Percentiles rank a stretch among this genome's conserved stretches.
phyloP scores from a whole-genome alignment of 768 basidiomycete species.

The Kwoniella newhampshirensis region DNA sequence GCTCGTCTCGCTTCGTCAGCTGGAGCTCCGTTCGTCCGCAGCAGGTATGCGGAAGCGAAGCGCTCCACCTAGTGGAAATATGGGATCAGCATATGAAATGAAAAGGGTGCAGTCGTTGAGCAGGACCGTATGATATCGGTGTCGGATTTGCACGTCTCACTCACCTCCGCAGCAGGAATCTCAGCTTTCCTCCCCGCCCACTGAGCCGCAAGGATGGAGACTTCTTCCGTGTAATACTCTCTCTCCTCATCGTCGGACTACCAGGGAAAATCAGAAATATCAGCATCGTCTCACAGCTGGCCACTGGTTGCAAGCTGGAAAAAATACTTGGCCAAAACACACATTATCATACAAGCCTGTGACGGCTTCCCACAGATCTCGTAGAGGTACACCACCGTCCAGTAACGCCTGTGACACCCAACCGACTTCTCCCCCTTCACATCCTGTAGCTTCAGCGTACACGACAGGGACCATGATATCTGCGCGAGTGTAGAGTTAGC shows the following conservation, averaged over 20 bases:
- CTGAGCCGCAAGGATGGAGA: slow-evolving; percentile 31
- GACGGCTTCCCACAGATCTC: slow-evolving; percentile 68
- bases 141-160: neutral
- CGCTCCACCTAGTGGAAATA: slow-evolving; percentile 30
- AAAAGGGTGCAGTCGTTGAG: too few species aligned
- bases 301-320: too few species aligned
- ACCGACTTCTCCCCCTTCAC: slow-evolving; percentile 64
- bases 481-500: slow-evolving; percentile 52
- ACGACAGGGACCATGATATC: slow-evolving; percentile 74
- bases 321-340: slow-evolving; percentile 12
- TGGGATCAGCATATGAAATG: neutral
- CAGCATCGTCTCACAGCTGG: too few species aligned
- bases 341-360: slow-evolving; percentile 17
- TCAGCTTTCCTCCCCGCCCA: slow-evolving; percentile 45
- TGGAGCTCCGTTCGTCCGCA: slow-evolving; percentile 17
- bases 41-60: slow-evolving; percentile 36
- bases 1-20: slow-evolving; percentile 14
- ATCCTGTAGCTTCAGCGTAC: slow-evolving; percentile 68
- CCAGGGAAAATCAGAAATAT: too few species aligned
- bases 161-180: slow-evolving; percentile 52
- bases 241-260: slow-evolving; percentile 31
- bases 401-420: slow-evolving; percentile 79
- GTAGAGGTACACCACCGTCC: slow-evolving; percentile 76
- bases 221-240: slow-evolving; percentile 49
- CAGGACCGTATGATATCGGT: too few species aligned